Conservation (phyloP, 108 stramenopile species). For the Skeletonema marinoi region DNA sequence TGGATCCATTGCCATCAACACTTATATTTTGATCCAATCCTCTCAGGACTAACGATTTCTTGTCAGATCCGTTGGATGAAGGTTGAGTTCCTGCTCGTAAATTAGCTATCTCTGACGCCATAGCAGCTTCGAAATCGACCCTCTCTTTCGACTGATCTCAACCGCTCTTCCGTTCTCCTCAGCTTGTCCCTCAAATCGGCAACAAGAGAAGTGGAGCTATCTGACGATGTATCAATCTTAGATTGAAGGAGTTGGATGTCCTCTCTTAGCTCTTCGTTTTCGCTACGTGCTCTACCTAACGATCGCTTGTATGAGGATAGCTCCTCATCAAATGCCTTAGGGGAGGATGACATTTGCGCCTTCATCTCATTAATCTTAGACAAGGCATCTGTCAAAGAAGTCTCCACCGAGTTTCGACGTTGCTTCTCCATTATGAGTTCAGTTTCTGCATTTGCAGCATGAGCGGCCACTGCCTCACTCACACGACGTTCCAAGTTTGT, state of each 20-base stretch:
- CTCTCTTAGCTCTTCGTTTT: conserved; percentile 14
- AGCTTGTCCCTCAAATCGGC: conserved; percentile 43
- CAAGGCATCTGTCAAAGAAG: conserved; percentile 44
- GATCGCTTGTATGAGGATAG: conserved; percentile 3
- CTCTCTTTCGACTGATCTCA: conserved; percentile 53
- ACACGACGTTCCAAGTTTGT: conserved; percentile 65
- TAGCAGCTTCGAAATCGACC: conserved; percentile 57
- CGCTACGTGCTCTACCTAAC: conserved; percentile 18
- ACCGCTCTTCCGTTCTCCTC: conserved; percentile 39
- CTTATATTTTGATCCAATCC: conserved; percentile 12
- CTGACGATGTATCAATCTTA: conserved; percentile 23
- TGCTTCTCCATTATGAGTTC: conserved; percentile 79
- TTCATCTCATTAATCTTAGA: conserved; percentile 53
- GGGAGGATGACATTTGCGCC: background rate
- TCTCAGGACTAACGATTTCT: conserved; percentile 18
- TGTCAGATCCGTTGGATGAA: conserved; percentile 4
- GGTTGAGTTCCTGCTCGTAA: conserved; percentile 31
- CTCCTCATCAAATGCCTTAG: background rate
- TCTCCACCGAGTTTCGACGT: conserved; percentile 59
- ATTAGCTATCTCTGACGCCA: conserved; percentile 61
- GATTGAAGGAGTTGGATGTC: conserved; percentile 34
- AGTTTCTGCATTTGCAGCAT: conserved; percentile 62
- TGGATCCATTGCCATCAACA: conserved; percentile 13
- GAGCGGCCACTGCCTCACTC: conserved; percentile 70
- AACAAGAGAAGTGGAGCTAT: conserved; percentile 21